Evolutionary conservation across 208 protist genomes (phyloP).

Genomic region (Crithidia expoeki): DNA sequence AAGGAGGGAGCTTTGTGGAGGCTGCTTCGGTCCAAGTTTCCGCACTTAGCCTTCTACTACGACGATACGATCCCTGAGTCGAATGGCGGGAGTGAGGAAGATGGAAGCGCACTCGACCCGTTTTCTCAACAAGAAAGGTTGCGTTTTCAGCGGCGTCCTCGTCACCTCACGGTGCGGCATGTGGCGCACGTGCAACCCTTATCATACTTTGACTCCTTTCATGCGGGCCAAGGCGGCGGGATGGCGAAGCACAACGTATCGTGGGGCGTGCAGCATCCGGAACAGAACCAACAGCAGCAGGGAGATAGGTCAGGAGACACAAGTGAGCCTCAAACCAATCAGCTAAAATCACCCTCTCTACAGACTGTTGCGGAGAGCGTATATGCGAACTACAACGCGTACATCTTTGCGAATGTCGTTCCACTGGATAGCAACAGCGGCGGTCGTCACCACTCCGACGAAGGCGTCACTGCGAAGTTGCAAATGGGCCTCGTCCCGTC

Average conservation of each 20-base stretch:
- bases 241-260: not conserved
- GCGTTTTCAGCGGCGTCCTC: constrained; percentile 15
- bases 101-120: not conserved
- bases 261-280: not conserved
- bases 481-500: constrained; percentile 23
- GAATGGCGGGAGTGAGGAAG: not conserved
- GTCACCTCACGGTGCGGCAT: constrained; percentile 44
- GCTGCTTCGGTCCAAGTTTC: constrained; percentile 28
- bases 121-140: not conserved
- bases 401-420: constrained; percentile 8
- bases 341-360: not conserved
- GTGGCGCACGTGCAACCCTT: constrained; percentile 52
- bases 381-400: constrained; percentile 8
- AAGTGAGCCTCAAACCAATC: not conserved
- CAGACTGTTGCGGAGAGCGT: not conserved
- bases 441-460: not conserved
- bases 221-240: not conserved
- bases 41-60: constrained; percentile 25
- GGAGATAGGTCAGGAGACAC: not conserved
- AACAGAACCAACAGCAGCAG: not conserved
- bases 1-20: constrained; percentile 16
- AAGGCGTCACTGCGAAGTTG: not conserved
- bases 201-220: constrained; percentile 40
- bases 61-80: too few relatives aligned
- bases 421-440: not conserved